These are phyloP conservation scores for Saturnispora gosingensis DNA, from an alignment of 805 yeast species.

Conservation along the genomic window DNA sequence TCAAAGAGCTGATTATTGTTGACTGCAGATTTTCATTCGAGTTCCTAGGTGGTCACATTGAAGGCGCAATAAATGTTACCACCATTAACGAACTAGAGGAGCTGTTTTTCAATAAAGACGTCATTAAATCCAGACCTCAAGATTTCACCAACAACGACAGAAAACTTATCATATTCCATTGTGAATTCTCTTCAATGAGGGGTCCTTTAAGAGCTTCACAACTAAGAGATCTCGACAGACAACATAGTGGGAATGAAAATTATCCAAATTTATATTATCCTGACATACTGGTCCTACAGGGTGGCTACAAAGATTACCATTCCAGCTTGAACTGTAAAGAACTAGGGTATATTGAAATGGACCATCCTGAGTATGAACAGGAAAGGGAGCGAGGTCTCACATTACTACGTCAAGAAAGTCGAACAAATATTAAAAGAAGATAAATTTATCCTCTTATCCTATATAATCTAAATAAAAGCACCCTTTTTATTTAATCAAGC, in stretches of 20 bases:
- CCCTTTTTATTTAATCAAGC: slow-evolving; percentile 25
- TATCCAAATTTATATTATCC: slow-evolving; percentile 85
- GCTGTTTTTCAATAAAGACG: slow-evolving; percentile 30
- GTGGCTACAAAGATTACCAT: slow-evolving; percentile 82
- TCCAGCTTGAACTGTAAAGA: slow-evolving; percentile 30
- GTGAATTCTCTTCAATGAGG: slow-evolving; percentile 86
- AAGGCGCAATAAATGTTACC: slow-evolving; percentile 69
- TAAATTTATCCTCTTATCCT: not conserved
- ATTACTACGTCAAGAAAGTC: slow-evolving; percentile 29
- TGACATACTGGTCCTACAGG: slow-evolving; percentile 78
- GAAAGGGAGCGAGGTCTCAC: slow-evolving; percentile 36
- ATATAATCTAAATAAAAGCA: not conserved
- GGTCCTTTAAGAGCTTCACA: slow-evolving; percentile 93
- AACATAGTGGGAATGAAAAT: slow-evolving; percentile 38
- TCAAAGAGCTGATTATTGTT: slow-evolving; percentile 50
- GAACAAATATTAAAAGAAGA: slow-evolving; percentile 8
- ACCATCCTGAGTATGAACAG: slow-evolving; percentile 44
- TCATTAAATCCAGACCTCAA: slow-evolving; percentile 17
- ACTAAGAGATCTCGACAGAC: slow-evolving; percentile 78
- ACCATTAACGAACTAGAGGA: slow-evolving; percentile 61
- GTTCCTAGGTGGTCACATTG: slow-evolving; percentile 86
- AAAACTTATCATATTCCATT: slow-evolving; percentile 72
- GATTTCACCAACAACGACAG: slow-evolving; percentile 21
- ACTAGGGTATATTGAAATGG: slow-evolving; percentile 73
- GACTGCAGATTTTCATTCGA: slow-evolving; percentile 95